These are phyloP conservation scores for Pseudozyma thailandica DNA, from an alignment of 1,284 basidiomycete genomes.

Conservation along the genomic window DNA sequence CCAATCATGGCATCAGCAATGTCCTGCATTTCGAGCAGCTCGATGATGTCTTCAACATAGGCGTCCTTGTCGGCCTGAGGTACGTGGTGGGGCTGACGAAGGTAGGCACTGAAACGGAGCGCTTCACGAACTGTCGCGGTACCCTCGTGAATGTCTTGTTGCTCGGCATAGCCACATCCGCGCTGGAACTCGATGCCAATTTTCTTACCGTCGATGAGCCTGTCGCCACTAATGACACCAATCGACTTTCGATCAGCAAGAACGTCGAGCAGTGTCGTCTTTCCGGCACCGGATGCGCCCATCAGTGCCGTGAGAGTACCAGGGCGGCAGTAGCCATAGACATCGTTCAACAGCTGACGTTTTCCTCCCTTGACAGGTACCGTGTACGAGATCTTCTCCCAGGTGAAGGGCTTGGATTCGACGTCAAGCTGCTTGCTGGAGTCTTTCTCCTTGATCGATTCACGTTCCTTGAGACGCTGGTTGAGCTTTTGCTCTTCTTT, in stretches of 20 bases:
- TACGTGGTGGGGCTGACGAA: conserved; percentile 54
- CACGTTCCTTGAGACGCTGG: conserved; percentile 47
- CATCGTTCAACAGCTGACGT: conserved; percentile 67
- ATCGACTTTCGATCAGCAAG: conserved; percentile 53
- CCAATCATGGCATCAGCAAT: conserved; percentile 61
- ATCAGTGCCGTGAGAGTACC: conserved; percentile 62
- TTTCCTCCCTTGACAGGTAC: conserved; percentile 53
- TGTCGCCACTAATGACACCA: conserved; percentile 53
- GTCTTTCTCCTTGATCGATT: conserved; percentile 37
- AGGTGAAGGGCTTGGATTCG: conserved; percentile 65
- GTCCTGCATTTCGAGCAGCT: conserved; percentile 57
- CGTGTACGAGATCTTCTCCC: conserved; percentile 55
- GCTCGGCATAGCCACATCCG: conserved; percentile 56
- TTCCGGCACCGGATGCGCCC: conserved; percentile 63
- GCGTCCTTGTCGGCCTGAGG: conserved; percentile 50
- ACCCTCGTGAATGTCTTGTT: conserved; percentile 57
- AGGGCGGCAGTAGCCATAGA: conserved; percentile 65
- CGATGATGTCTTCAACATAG: conserved; percentile 57
- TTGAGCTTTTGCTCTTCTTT: conserved; percentile 55
- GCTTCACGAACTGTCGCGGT: conserved; percentile 58
- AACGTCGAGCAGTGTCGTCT: conserved; percentile 61
- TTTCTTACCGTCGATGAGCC: conserved; percentile 44
- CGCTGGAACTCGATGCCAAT: conserved; percentile 57
- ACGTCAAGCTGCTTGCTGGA: conserved; percentile 43
- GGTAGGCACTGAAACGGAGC: conserved; percentile 56